Conservation (phyloP, 441 rosid genomes). For the Croton laevigatus region DNA sequence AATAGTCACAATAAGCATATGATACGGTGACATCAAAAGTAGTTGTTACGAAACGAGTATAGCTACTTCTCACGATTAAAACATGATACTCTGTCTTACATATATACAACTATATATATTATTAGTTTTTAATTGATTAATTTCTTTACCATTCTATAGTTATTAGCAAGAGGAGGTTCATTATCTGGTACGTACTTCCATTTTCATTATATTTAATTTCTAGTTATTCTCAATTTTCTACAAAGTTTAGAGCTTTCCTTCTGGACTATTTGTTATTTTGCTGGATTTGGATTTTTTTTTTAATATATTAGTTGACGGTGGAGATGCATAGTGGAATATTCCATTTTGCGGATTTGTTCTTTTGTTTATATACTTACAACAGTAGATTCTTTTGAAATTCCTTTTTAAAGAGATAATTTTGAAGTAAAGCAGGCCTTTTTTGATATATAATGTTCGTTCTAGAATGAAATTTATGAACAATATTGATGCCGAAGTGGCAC, state of each 20-base stretch:
- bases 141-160: too few relatives aligned
- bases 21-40: constrained; percentile 8
- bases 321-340: neutral
- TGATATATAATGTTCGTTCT: too few relatives aligned
- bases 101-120: too few relatives aligned
- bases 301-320: neutral
- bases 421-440: too few relatives aligned
- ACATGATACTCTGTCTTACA: neutral
- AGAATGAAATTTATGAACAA: too few relatives aligned
- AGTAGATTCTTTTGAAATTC: too few relatives aligned
- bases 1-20: constrained; percentile 13
- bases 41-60: neutral
- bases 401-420: too few relatives aligned
- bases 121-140: too few relatives aligned
- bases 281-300: too few relatives aligned
- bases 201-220: neutral
- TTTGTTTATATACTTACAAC: neutral
- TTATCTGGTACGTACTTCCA: neutral
- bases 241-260: too few relatives aligned
- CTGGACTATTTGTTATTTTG: too few relatives aligned
- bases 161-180: neutral
- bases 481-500: too few relatives aligned
- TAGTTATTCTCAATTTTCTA: neutral
- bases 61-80: constrained; percentile 2
- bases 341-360: neutral